Percentiles rank a stretch among this genome's conserved stretches.
These are phyloP conservation scores for Talaromyces stipitatus DNA, from an alignment of 495 filamentous ascomycete genomes.

Conservation along the genomic window DNA sequence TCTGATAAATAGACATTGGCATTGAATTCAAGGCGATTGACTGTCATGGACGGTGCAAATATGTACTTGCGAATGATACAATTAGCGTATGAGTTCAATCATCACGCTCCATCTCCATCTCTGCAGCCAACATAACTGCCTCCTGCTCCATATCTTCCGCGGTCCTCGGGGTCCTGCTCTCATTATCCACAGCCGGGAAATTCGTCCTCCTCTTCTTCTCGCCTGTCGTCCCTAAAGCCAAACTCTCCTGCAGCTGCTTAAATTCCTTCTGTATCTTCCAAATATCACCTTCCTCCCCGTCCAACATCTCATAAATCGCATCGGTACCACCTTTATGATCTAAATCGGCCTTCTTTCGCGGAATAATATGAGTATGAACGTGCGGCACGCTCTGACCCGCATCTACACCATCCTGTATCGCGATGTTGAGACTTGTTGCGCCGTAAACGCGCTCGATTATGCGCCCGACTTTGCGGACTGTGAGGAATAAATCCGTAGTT, in stretches of 20 bases:
- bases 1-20: not conserved
- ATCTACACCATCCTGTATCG: constrained; percentile 81
- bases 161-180: constrained; percentile 56
- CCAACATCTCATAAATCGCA: constrained; percentile 72
- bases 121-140: constrained; percentile 54
- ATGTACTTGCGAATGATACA: not conserved
- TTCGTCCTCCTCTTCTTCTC: constrained; percentile 20
- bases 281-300: constrained; percentile 81
- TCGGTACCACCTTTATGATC: constrained; percentile 46
- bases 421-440: constrained; percentile 70
- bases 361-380: constrained; percentile 92
- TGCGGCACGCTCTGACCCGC: constrained; percentile 89
- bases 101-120: constrained; percentile 37
- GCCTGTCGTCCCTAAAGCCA: constrained; percentile 3
- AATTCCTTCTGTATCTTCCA: constrained; percentile 38
- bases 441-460: constrained; percentile 72
- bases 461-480: constrained; percentile 71
- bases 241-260: constrained; percentile 5
- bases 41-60: not conserved
- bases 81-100: not conserved
- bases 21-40: not conserved
- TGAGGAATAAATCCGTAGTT: constrained; percentile 73
- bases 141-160: constrained; percentile 75
- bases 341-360: constrained; percentile 53
- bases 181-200: constrained; percentile 59